Evolutionary conservation across 2,329 filamentous ascomycete genomes (phyloP), one percentile per base, ranked within the genome.

Genomic region (Curvularia spicifera): DNA sequence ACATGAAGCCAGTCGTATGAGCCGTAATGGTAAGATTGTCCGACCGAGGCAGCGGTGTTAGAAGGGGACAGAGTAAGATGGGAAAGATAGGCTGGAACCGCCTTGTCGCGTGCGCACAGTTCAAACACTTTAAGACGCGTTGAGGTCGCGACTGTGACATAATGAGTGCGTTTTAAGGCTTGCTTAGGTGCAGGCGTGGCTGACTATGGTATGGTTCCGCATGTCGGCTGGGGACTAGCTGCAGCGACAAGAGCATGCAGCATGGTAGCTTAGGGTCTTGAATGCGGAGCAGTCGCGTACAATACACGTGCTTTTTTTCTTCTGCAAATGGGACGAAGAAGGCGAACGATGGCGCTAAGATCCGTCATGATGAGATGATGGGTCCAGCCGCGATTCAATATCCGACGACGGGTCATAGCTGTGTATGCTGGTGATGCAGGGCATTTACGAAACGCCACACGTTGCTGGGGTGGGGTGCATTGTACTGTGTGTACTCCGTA

Each of bases 141-240:
- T 61, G 57, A 28, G 60, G 53, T 73, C 73, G 72, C 67, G 73
- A 67, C 66, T 62, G 68, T 72, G 69, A 70, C 65, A 67, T 66
- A 65, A 67, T 63, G 28, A 56, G 52, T 59, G 55, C 53, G 51
- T 54, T n/a, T 49, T 49, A 42, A 56, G 55, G 42, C 67, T 62
- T 67, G 66, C 62, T 64, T 57, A 66, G 60, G 53, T 63, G 62
- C 57, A 65, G 64, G 51, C 58, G 64, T 67, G 66, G 62, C 61
- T 67, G 61, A 59, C 60, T 47, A 53, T 62, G 56, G 59, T 61
- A 65, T 57, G 60, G 62, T 66, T 51, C 59, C 67, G 67, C 69
- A 64, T 60, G 64, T 58, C 71, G 71, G 71, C 67, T 64, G 55
- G 52, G 57, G 59, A 51, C 60, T 72, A 73, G 71, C 67, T 71